Evolutionary conservation across 2,329 filamentous ascomycete genomes (phyloP).

Genomic region (Bipolaris sorokiniana): DNA sequence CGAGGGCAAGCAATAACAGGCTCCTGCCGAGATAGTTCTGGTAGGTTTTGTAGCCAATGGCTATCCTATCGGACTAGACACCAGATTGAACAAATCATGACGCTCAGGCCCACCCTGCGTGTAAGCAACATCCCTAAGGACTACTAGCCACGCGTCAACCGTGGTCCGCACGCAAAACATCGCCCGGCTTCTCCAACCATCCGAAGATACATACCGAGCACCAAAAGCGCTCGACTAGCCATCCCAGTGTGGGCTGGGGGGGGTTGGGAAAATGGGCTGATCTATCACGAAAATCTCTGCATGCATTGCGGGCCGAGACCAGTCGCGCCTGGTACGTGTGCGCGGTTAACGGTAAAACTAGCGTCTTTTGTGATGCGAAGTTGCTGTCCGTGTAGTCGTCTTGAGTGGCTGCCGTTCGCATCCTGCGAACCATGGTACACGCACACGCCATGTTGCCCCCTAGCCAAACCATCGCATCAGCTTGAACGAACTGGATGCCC

Average conservation of each 20-base stretch:
- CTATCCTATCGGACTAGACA: constrained; percentile 20
- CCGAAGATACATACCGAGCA: constrained; percentile 22
- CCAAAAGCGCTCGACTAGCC: constrained; percentile 24
- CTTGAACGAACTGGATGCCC: constrained; percentile 5
- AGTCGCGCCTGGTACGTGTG: constrained; percentile 19
- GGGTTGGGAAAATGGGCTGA: constrained; percentile 23
- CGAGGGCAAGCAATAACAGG: constrained; percentile 5
- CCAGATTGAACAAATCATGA: constrained; percentile 23
- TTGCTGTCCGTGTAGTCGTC: constrained; percentile 4
- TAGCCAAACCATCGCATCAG: constrained; percentile 1
- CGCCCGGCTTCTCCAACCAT: constrained; percentile 15
- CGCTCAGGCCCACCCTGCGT: constrained; percentile 14
- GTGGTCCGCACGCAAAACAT: constrained; percentile 19
- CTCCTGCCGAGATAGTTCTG: constrained; percentile 19
- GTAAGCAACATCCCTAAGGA: constrained; percentile 11
- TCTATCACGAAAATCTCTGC: constrained; percentile 34
- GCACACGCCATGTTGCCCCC: constrained; percentile 6
- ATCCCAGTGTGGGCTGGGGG: constrained; percentile 16
- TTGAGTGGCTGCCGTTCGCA: constrained; percentile 17
- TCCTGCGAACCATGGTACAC: constrained; percentile 17
- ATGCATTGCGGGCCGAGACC: constrained; percentile 28
- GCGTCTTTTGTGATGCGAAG: constrained; percentile 4
- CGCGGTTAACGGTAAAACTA: constrained; percentile 9
- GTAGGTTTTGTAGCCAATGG: constrained; percentile 5
- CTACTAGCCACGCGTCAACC: constrained; percentile 22